Percentiles rank a stretch among this genome's conserved stretches.
Conservation (phyloP, 192 early-diverging fungal genomes). For the Lobulomyces angularis region DNA sequence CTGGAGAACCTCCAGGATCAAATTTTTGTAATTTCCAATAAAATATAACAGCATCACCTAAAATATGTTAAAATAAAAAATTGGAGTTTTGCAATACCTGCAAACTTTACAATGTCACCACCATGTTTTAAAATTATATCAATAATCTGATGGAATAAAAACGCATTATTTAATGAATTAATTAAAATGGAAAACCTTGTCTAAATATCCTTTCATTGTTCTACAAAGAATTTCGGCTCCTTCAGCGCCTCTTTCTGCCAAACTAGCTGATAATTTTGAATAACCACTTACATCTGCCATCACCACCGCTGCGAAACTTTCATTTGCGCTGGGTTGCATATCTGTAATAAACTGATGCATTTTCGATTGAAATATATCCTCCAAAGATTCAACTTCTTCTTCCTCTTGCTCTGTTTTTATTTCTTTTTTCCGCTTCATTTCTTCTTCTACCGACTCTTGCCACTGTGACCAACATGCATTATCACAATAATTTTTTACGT, state of each 20-base stretch:
- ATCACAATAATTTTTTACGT: constrained; percentile 21
- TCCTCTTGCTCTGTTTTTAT: too few relatives aligned
- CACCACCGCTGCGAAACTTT: constrained; percentile 29
- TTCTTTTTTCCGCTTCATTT: too few relatives aligned
- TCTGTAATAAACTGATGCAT: too few relatives aligned
- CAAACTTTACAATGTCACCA: constrained; percentile 45
- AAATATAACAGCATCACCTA: constrained; percentile 44
- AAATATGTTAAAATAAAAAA: too few relatives aligned
- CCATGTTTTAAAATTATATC: constrained; percentile 30
- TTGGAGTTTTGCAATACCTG: constrained; percentile 25
- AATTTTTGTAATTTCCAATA: constrained; percentile 32
- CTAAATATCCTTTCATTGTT: constrained; percentile 39
- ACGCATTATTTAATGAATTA: too few relatives aligned
- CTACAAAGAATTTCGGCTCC: constrained; percentile 32
- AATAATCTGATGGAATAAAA: constrained; percentile 25
- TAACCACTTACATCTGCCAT: constrained; percentile 41
- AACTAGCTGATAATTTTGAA: constrained; percentile 19
- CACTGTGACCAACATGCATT: too few relatives aligned
- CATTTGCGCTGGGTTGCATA: constrained; percentile 11
- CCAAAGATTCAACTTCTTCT: too few relatives aligned
- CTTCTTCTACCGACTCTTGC: too few relatives aligned
- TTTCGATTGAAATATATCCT: too few relatives aligned
- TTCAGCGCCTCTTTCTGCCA: constrained; percentile 30
- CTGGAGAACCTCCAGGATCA: too few relatives aligned
- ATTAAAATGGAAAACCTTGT: constrained; percentile 37